Evolutionary conservation across 352 stramenopile genomes (phyloP), one percentile per base, ranked within the genome.

Genomic region (Peronospora farinosa): DNA sequence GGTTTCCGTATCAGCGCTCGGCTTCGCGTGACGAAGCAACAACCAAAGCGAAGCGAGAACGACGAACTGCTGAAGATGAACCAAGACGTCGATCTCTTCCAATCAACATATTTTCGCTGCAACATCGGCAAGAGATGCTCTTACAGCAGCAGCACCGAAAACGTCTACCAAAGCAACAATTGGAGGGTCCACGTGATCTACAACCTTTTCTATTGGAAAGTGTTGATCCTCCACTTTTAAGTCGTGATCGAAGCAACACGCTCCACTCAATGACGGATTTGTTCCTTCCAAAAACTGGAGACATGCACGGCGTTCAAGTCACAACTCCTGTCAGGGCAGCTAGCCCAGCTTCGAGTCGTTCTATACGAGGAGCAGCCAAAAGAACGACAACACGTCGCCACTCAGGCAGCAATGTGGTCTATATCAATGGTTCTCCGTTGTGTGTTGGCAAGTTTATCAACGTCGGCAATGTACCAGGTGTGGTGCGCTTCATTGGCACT

Each of bases 401-500:
- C 48, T 81, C 69, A 12, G 70, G 73, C 19, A 71, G 69, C 45
- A 62, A 63, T 35, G 45, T 77, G 8, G 50, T 80, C 16, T 65
- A 74, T 23, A 60, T 82, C 31, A 75, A 74, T 23, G 71, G 66
- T 10, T 48, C 54, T 0, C 53, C 66, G 12, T 32, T 84, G 15
- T 67, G 69, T 12, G 65, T 82, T 15, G 72, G 75, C 17, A 78
- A 82, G 50, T 68, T 77, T 19, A 75, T 86, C 45, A 76, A 70
- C 7, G 58, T 86, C 5, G 75, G 66, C 23, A 57, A 54, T 13
- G 70, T 80, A n/a, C 61, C 69, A 13, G 79, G 77, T 7, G 67
- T 86, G 16, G 76, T 91, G 28, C 73, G 73, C 1, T 88, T 78
- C 51, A 78, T 91, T 39, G 79, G 79, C 0, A 69, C 73, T 0